Evolutionary conservation across 2,329 filamentous ascomycete species (phyloP).

Genomic region (Monosporascus sp.): DNA sequence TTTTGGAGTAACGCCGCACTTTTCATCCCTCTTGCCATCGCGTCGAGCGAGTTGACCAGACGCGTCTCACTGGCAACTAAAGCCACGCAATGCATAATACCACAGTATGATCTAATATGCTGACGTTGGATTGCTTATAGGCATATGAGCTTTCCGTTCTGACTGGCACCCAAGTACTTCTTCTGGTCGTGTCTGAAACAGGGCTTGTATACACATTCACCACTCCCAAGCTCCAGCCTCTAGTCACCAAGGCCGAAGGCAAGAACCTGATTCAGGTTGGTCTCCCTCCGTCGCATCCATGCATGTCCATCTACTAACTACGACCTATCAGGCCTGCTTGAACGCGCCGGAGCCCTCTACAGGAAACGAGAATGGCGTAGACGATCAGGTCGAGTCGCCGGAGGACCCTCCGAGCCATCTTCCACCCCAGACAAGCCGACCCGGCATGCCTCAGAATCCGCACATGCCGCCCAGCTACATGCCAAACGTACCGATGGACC

Average conservation of each 20-base stretch:
- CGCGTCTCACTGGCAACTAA: background rate
- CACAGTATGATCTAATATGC: constrained; percentile 4
- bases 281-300: constrained; percentile 1
- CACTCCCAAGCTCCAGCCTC: constrained; percentile 93
- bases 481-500: constrained; percentile 63
- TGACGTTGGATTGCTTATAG: constrained; percentile 41
- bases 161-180: constrained; percentile 93
- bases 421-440: constrained; percentile 57
- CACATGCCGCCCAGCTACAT: constrained; percentile 62
- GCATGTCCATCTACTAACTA: constrained; percentile 27
- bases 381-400: constrained; percentile 81
- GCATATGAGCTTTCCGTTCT: constrained; percentile 97
- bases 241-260: constrained; percentile 97
- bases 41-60: too few relatives aligned
- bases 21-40: too few relatives aligned
- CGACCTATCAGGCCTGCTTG: constrained; percentile 69
- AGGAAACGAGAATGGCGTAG: constrained; percentile 76
- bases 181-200: constrained; percentile 95
- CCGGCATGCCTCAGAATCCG: constrained; percentile 60
- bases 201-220: constrained; percentile 98
- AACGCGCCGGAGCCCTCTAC: constrained; percentile 89
- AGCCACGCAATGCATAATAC: constrained; percentile 3
- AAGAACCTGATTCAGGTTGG: constrained; percentile 97
- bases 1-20: background rate
- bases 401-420: constrained; percentile 81